phyloP scores from a whole-genome alignment of 2,329 filamentous ascomycete genomes.

The Talaromyces sp. region DNA sequence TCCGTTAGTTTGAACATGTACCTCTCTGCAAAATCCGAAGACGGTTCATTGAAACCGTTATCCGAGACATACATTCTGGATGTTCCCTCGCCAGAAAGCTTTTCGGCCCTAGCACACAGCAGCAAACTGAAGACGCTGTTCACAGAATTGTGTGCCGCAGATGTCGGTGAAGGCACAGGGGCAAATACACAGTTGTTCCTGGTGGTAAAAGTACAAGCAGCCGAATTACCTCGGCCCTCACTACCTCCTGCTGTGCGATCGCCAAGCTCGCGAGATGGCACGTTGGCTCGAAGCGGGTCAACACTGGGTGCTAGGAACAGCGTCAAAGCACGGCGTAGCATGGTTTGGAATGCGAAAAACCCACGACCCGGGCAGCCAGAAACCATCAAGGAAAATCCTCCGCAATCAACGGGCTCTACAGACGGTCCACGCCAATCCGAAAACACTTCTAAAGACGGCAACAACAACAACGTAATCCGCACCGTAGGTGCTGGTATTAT shows the following conservation, averaged over 20 bases:
- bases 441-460: conserved; percentile 26
- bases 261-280: conserved; percentile 30
- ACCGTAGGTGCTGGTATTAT: conserved; percentile 73
- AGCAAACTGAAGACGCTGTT: conserved; percentile 79
- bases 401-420: conserved; percentile 20
- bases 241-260: conserved; percentile 20
- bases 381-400: conserved; percentile 23
- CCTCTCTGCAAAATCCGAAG: conserved; percentile 66
- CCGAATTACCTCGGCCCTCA: conserved; percentile 39
- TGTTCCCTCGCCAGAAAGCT: conserved; percentile 66
- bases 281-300: conserved; percentile 20
- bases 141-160: conserved; percentile 72
- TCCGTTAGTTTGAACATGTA: conserved; percentile 71
- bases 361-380: conserved; percentile 26
- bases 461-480: conserved; percentile 48
- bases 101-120: conserved; percentile 59
- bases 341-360: conserved; percentile 36
- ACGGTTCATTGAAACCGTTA: conserved; percentile 59
- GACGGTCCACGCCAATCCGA: conserved; percentile 18
- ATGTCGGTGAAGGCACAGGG: conserved; percentile 58
- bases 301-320: conserved; percentile 30
- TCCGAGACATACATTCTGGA: conserved; percentile 81
- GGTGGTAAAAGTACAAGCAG: conserved; percentile 70
- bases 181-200: conserved; percentile 72
- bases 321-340: conserved; percentile 36